Conservation (phyloP, 305 asterid species). For the Salvia sclarea region DNA sequence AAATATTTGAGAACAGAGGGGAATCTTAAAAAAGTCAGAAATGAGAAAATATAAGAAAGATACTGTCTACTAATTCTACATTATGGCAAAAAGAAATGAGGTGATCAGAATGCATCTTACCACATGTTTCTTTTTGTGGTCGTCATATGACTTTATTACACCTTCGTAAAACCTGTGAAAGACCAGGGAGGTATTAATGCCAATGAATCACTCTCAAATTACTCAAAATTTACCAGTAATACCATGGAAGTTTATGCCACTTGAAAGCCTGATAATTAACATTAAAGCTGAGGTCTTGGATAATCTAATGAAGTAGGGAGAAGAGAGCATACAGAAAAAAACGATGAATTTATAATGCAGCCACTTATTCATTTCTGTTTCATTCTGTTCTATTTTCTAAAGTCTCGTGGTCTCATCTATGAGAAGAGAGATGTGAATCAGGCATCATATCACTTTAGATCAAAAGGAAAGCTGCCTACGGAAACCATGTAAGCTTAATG, state of each 20-base stretch:
- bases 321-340: neutral
- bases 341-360: neutral
- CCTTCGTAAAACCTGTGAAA: slow-evolving; percentile 82
- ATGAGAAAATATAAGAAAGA: slow-evolving; percentile 2
- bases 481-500: slow-evolving; percentile 17
- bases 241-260: neutral
- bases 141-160: slow-evolving; percentile 74
- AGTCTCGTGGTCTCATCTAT: neutral
- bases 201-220: slow-evolving; percentile 20
- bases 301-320: slow-evolving; percentile 15
- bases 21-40: neutral
- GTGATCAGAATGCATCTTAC: slow-evolving; percentile 46
- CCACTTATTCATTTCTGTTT: slow-evolving; percentile 16
- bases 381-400: neutral
- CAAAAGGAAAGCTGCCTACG: slow-evolving; percentile 15
- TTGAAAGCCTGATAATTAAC: slow-evolving; percentile 15
- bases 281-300: slow-evolving; percentile 17
- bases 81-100: slow-evolving; percentile 22
- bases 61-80: slow-evolving; percentile 15
- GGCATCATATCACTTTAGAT: slow-evolving; percentile 5
- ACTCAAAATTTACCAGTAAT: slow-evolving; percentile 15
- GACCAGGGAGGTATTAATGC: slow-evolving; percentile 17
- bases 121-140: slow-evolving; percentile 82
- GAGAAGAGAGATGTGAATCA: neutral
- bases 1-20: neutral